These are phyloP conservation scores for Fusarium coicis DNA, from an alignment of 2,329 filamentous ascomycete genomes.

Conservation along the genomic window DNA sequence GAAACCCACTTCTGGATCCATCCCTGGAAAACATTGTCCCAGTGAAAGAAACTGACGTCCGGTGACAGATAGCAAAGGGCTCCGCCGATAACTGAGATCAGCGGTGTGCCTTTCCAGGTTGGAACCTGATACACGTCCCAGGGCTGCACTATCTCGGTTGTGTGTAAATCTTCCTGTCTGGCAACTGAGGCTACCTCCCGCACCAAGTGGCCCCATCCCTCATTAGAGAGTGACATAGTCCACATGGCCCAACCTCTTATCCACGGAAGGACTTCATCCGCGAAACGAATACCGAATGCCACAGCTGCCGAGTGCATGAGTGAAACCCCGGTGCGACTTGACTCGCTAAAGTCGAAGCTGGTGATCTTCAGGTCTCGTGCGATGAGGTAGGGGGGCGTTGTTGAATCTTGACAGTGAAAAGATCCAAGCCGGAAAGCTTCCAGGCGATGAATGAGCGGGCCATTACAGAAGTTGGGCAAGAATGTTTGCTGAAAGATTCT, in stretches of 20 bases:
- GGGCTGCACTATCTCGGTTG: constrained; percentile 28
- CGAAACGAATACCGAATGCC: constrained; percentile 30
- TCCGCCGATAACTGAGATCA: constrained; percentile 42
- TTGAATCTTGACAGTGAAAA: constrained; percentile 2
- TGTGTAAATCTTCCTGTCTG: not conserved
- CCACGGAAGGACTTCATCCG: constrained; percentile 17
- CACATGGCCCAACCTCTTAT: not conserved
- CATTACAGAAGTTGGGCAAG: constrained; percentile 24
- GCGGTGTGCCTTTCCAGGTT: constrained; percentile 36
- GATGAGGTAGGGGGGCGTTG: constrained; percentile 7
- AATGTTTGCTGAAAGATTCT: constrained; percentile 31
- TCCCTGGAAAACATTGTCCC: constrained; percentile 35
- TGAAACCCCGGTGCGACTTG: constrained; percentile 29
- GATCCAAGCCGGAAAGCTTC: constrained; percentile 39
- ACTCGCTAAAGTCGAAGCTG: constrained; percentile 8
- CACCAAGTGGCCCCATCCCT: constrained; percentile 18
- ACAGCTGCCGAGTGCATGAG: constrained; percentile 43
- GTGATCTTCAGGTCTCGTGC: not conserved
- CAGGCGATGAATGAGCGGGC: constrained; percentile 17
- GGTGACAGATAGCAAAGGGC: constrained; percentile 40
- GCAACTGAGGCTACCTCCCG: not conserved
- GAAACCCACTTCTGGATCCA: constrained; percentile 30
- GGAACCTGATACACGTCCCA: constrained; percentile 41
- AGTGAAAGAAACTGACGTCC: not conserved
- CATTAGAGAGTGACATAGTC: not conserved